Evolutionary conservation across 352 stramenopile species (phyloP), one percentile per base, ranked within the genome.

Genomic region (Pythium pectinolyticum): DNA sequence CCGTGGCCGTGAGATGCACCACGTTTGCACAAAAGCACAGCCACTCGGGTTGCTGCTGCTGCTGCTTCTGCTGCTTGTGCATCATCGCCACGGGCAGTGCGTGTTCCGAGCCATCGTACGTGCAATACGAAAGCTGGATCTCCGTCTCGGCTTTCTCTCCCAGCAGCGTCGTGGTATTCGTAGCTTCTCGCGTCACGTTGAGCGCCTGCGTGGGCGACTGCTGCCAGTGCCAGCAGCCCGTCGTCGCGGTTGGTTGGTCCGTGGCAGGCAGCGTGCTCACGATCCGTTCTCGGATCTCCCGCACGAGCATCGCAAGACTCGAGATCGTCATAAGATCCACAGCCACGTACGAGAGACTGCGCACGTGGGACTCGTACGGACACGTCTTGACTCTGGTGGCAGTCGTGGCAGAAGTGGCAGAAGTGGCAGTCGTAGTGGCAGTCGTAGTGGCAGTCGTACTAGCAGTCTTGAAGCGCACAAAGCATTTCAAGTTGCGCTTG

Each of bases 1-100:
- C 37, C 5, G 72, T 66, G 24, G 74, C 73, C 12, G 73, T 83
- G 25, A 90, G 63, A 63, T 88, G 81, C 58, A 78, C 77, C 20
- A 85, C 75, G 43, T 88, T 88, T 3, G 77, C 77, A 57, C 78
- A 90, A 51, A 90, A 88, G 70, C 77, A 84, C 19, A 90, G 73
- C 81, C 81, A 90, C 25, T 77, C 64, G 3, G 39, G 37, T 22
- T 63, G 37, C 27, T 63, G 61, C 34, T 41, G 28, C 45, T 63
- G 57, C 35, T 41, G 27, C 2, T 31, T 24, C 11, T 52, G 31
- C 11, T 24, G 27, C 57, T 77, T 48, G 1, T 67, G 45, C 10
- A n/a, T 43, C 57, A 39, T 61, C 2, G 5, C 17, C 34, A 24
- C 24, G 11, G 28, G 27, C 4, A 77, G 53, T 47, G 71, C 57